Evolutionary conservation across 202 grass and related monocot species (phyloP).

Genomic region (Zoysia matrella): DNA sequence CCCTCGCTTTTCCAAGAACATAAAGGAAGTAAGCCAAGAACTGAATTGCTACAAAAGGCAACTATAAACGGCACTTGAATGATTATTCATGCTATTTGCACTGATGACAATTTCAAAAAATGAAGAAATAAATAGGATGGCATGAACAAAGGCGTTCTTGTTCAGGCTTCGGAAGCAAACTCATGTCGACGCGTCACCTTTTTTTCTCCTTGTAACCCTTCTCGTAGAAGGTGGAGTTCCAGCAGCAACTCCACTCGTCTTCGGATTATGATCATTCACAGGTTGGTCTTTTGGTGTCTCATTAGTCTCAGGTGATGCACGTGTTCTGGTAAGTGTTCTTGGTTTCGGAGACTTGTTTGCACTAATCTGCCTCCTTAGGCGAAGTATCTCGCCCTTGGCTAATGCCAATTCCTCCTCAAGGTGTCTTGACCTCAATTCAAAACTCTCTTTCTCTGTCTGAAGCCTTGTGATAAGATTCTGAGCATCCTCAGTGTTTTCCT

Average conservation of each 20-base stretch:
- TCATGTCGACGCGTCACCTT: constrained; percentile 51
- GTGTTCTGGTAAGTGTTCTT: constrained; percentile 43
- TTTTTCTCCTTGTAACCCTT: constrained; percentile 70
- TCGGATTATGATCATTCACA: constrained; percentile 53
- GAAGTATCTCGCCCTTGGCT: constrained; percentile 93
- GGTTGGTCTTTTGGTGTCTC: constrained; percentile 47
- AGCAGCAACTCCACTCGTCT: constrained; percentile 49
- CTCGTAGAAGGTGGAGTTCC: constrained; percentile 51
- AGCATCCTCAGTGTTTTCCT: constrained; percentile 84
- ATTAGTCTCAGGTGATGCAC: constrained; percentile 30
- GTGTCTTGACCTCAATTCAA: constrained; percentile 81
- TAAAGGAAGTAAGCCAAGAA: constrained; percentile 31
- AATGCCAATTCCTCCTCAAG: constrained; percentile 91
- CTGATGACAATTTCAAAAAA: constrained; percentile 38
- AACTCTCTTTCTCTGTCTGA: constrained; percentile 72
- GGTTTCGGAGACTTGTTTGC: constrained; percentile 49
- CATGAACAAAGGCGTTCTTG: constrained; percentile 13
- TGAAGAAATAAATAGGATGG: constrained; percentile 40
- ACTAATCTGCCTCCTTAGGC: constrained; percentile 9
- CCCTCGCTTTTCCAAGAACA: constrained; percentile 31
- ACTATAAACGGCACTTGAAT: constrained; percentile 26
- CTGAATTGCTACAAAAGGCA: constrained; percentile 33
- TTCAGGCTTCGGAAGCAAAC: constrained; percentile 32
- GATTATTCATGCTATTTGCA: constrained; percentile 31
- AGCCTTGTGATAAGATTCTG: constrained; percentile 79